Percentiles rank a stretch among this genome's conserved stretches.
These are phyloP conservation scores for Pleurotus sapidus DNA, from an alignment of 768 basidiomycete genomes.

Conservation along the genomic window DNA sequence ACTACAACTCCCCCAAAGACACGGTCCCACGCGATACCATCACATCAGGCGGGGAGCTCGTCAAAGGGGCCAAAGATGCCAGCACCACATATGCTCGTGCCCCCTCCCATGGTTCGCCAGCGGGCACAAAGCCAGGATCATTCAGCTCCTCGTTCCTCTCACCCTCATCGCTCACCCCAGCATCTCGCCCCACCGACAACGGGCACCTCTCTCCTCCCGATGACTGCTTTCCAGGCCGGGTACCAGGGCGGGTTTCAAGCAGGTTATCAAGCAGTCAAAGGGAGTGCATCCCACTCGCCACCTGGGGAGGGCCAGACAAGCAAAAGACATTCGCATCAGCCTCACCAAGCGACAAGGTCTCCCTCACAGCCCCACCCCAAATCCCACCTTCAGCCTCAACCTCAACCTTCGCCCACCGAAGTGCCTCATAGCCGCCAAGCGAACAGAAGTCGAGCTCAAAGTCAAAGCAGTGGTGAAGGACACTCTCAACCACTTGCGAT, in stretches of 20 bases:
- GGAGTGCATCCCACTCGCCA: no score
- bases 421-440: no score
- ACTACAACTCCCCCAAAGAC: neutral
- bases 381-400: neutral
- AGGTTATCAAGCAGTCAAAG: no score
- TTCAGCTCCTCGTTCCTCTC: neutral
- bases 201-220: no score
- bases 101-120: constrained; percentile 3
- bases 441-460: neutral
- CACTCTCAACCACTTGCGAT: neutral
- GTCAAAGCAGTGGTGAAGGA: neutral
- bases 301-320: no score
- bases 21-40: neutral
- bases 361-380: neutral
- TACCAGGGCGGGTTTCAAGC: no score
- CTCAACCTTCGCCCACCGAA: neutral
- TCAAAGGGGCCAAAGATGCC: neutral
- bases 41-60: neutral
- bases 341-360: no score
- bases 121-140: neutral
- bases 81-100: neutral
- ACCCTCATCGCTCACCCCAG: no score
- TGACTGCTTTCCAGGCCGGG: no score
- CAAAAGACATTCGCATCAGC: no score
- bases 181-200: no score